Percentiles rank a stretch among this genome's conserved stretches.
Evolutionary conservation across 495 filamentous ascomycete species (phyloP).

Genomic region (Penicillium goetzii): DNA sequence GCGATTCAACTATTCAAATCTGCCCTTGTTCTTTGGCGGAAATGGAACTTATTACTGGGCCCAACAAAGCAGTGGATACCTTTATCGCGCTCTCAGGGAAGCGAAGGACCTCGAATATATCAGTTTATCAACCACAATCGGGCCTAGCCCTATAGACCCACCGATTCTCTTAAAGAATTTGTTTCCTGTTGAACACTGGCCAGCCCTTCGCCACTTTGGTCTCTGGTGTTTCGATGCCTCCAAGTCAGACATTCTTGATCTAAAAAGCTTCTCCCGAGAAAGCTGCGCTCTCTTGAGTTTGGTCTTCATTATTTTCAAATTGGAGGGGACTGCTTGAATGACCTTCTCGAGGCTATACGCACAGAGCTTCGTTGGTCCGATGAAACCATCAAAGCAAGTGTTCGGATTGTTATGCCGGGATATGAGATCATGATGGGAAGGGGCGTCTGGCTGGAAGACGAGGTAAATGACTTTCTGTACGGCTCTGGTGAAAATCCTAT

Average conservation of each 20-base stretch:
- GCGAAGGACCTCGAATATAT: not conserved
- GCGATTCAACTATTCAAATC: not conserved
- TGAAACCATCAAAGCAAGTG: constrained; percentile 1
- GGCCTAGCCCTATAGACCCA: not conserved
- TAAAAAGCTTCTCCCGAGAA: not conserved
- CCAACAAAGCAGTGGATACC: not conserved
- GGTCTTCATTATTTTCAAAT: not conserved
- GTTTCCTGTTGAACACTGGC: not conserved
- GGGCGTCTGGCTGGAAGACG: constrained; percentile 13
- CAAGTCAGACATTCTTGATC: not conserved
- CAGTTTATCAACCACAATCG: not conserved
- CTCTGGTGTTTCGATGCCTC: not conserved
- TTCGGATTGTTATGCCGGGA: not conserved
- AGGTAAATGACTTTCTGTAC: constrained; percentile 23
- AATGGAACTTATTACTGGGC: not conserved
- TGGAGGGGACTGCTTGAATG: constrained; percentile 1
- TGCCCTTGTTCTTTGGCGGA: not conserved
- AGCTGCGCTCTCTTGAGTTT: not conserved
- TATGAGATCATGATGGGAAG: not conserved
- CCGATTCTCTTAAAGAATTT: not conserved
- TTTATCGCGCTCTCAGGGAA: not conserved
- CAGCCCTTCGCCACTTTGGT: not conserved
- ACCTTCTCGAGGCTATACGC: not conserved
- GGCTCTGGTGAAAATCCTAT: constrained; percentile 22
- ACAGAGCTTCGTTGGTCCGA: constrained; percentile 6